Evolutionary conservation across 768 basidiomycete species (phyloP), one percentile per base, ranked within the genome.

Genomic region (Suillus ampliporus): DNA sequence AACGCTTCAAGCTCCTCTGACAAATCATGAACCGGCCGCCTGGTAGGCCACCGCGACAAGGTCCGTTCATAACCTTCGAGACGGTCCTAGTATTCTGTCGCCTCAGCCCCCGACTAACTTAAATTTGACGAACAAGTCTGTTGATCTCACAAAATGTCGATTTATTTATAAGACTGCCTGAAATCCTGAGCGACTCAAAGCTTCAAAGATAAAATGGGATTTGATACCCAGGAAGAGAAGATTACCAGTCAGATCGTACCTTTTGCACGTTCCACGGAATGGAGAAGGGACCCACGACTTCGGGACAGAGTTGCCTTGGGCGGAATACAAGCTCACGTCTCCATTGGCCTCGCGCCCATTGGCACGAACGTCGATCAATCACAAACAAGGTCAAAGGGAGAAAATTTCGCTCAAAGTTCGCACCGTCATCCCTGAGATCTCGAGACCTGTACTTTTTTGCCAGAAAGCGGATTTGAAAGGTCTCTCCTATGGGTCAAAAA

Each of bases 281-380:
- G n/a, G 53, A 58, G 41, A 57, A 34, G 13, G 13, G 44, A 26
- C 4, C 62, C 57, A 56, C 10, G 21, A 8, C 2, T 62, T 63
- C 46, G 65, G 58, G 43, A 14, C 23, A 28, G 4, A 13, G 35
- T 37, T 65, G 21, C 64, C 57, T 47, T 48, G 31, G 15, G 19
- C 3, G 26, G 28, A 34, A 19, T 19, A 46, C 47, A 41, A 57
- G 47, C 40, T 44, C 40, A 50, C 47, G 50, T 62, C 61, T 58
- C 38, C 56, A 65, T 56, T 26, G 57, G 57, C 50, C 21, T n/a
- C 64, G 54, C 34, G 50, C 56, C 14, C 61, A 46, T 48, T 54
- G 41, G 61, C 50, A 62, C 23, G 21, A 19, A 23, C 56, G 64
- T 59, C 62, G 63, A 64, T 64, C 63, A 62, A 62, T 31, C 48